Conservation (phyloP, 768 basidiomycete species). For the Leucogyrophana mollusca region DNA sequence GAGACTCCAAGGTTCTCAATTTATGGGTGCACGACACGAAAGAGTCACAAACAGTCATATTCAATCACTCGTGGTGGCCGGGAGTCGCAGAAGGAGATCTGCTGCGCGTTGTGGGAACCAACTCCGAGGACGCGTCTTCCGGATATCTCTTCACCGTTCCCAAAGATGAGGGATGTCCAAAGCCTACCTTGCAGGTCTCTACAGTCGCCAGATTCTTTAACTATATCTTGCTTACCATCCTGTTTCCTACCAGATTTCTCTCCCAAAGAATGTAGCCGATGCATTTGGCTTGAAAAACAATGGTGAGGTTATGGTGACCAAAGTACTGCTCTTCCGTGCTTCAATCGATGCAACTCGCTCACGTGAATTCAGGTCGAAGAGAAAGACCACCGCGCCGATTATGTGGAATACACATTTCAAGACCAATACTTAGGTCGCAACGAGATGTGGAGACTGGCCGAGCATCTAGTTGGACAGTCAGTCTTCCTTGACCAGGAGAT, state of each 20-base stretch:
- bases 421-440: conserved; percentile 95
- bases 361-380: conserved; percentile 58
- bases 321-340: conserved; percentile 38
- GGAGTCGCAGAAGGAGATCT: conserved; percentile 79
- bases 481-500: conserved; percentile 84
- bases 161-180: conserved; percentile 57
- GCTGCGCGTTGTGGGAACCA: conserved; percentile 48
- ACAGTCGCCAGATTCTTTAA: background rate
- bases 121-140: conserved; percentile 38
- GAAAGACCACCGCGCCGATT: conserved; percentile 60
- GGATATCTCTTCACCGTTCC: conserved; percentile 67
- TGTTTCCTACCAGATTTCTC: conserved; percentile 54
- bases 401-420: conserved; percentile 88
- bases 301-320: conserved; percentile 67
- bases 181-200: conserved; percentile 64
- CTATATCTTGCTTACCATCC: conserved; percentile 1
- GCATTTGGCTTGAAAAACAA: conserved; percentile 71
- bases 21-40: conserved; percentile 76
- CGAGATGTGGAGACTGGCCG: conserved; percentile 95
- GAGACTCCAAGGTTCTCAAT: conserved; percentile 62
- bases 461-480: conserved; percentile 76
- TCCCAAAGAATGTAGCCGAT: conserved; percentile 72
- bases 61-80: conserved; percentile 77
- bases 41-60: conserved; percentile 54
- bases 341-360: conserved; percentile 10